These are phyloP conservation scores for Pseudogymnoascus sp. DNA, from an alignment of 2,329 filamentous ascomycete species.

Conservation along the genomic window DNA sequence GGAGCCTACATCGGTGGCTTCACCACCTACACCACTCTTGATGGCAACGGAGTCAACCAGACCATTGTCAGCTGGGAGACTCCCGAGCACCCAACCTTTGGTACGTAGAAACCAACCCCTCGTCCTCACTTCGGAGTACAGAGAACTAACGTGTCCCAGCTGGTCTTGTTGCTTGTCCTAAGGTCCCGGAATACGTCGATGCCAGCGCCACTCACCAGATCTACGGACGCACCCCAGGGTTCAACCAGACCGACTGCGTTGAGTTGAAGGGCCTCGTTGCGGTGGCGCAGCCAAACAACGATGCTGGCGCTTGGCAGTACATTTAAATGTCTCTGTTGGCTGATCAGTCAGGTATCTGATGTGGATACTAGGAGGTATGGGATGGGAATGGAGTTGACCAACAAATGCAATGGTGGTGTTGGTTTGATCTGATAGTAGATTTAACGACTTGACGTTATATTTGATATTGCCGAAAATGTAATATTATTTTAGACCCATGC, in stretches of 20 bases:
- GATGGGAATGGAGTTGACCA: slow-evolving; percentile 11
- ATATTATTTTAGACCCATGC: not conserved
- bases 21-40: slow-evolving; percentile 24
- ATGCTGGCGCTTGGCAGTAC: slow-evolving; percentile 36
- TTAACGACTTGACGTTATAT: not conserved
- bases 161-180: slow-evolving; percentile 26
- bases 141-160: slow-evolving; percentile 23
- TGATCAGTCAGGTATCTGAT: not conserved
- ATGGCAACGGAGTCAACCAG: not conserved
- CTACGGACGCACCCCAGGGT: slow-evolving; percentile 24
- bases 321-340: slow-evolving; percentile 19
- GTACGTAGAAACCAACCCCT: slow-evolving; percentile 18
- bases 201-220: slow-evolving; percentile 23
- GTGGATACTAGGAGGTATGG: not conserved
- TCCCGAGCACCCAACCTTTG: not conserved
- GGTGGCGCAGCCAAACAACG: slow-evolving; percentile 22
- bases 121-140: slow-evolving; percentile 21
- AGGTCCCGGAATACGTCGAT: slow-evolving; percentile 13
- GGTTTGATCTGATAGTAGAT: not conserved
- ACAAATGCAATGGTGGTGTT: not conserved
- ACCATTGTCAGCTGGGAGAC: slow-evolving; percentile 4
- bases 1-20: slow-evolving; percentile 47
- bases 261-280: slow-evolving; percentile 28
- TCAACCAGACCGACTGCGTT: slow-evolving; percentile 28
- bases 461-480: not conserved